Percentiles rank a stretch among this genome's conserved stretches.
Evolutionary conservation across 495 filamentous ascomycete genomes (phyloP).

Genomic region (Penicillium nucicola): DNA sequence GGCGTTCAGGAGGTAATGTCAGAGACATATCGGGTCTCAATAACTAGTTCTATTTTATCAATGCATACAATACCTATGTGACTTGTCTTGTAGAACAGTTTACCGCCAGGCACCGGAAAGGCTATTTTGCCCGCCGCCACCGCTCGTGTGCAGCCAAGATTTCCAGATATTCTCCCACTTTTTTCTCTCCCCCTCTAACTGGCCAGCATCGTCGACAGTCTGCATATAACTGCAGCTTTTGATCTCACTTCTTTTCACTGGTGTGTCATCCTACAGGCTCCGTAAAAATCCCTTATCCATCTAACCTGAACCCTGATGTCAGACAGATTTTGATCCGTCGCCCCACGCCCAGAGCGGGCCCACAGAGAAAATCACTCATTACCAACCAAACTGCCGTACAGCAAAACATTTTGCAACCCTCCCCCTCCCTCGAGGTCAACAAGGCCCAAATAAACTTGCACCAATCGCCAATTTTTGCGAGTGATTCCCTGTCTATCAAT

Average conservation of each 20-base stretch:
- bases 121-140: constrained; percentile 15
- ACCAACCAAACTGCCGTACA: constrained; percentile 16
- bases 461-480: constrained; percentile 2
- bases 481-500: constrained; percentile 4
- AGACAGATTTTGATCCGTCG: constrained; percentile 25
- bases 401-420: constrained; percentile 23
- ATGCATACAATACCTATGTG: neutral
- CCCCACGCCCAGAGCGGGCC: constrained; percentile 24
- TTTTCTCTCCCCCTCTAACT: neutral
- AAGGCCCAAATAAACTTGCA: constrained; percentile 7
- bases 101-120: constrained; percentile 10
- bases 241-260: neutral
- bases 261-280: constrained; percentile 5
- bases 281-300: neutral
- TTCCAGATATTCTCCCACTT: constrained; percentile 1
- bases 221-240: constrained; percentile 1
- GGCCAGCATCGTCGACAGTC: constrained; percentile 12
- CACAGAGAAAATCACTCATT: constrained; percentile 32
- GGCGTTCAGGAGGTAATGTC: constrained; percentile 7
- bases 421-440: constrained; percentile 10
- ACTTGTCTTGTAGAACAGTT: neutral
- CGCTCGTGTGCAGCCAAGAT: constrained; percentile 13
- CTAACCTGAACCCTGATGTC: constrained; percentile 20
- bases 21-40: neutral
- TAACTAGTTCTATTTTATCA: neutral